Evolutionary conservation across 345 rosid genomes (phyloP), one percentile per base, ranked within the genome.

Genomic region (Sisymbrium altissimum): DNA sequence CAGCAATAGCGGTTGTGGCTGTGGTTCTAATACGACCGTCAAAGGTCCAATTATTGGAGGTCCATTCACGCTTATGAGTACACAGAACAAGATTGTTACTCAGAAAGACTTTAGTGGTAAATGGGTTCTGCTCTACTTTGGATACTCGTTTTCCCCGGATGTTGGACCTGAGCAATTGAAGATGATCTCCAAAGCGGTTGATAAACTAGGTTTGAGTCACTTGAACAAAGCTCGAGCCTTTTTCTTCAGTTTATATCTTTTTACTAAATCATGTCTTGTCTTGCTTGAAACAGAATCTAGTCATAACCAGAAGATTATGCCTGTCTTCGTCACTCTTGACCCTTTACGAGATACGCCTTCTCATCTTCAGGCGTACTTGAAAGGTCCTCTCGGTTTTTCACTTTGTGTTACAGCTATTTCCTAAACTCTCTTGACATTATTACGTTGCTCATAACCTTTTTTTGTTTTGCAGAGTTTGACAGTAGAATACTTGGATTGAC

Each of bases 91-190:
- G 71, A 62, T 71, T 2, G 83, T 95, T 36, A 87, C 89, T 8
- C 89, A 86, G 73, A 39, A 74, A 45, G 79, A 83, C 73, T 81
- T 95, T 40, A 59, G 70, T 1, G 97, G 98, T 54, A 86, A 89
- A 30, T 95, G 98, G 99, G 77, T 85, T 78, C 84, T 92, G 44
- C 79, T 95, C 36, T 86, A 88, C 86, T 95, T 95, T 46, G 99
- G 99, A 17, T 92, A 92, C 75, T 87, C 99, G 21, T 92, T 83
- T 69, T 90, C 98, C 30, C 99, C 99, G 33, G 98, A 90, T 87
- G 80, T 85, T 69, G 96, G 99, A 36, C 99, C 97, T 0, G 96
- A 86, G 63, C 97, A 95, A 70, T 53, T 90, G 19, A 75, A 75
- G 70, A 79, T 85, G 60, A 80, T 95, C 82, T 84, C 92, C 36